Base-by-base conservation (phyloP, 2,329 filamentous ascomycete genomes). In the Penicillium concentricum region DNA sequence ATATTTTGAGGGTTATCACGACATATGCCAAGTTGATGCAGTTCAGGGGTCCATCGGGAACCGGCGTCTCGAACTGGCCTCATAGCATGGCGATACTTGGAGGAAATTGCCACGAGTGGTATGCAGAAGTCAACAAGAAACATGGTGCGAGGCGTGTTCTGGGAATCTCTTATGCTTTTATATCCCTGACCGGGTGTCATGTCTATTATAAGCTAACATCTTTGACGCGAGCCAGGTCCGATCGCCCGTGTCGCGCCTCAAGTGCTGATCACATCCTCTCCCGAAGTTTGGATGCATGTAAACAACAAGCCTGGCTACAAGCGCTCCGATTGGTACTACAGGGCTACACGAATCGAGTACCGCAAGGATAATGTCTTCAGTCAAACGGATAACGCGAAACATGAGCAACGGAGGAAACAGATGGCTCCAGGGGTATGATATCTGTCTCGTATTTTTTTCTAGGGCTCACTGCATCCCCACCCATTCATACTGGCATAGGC, bases 301-400 rank as follows among this genome's bases (percentile, higher is more conserved):
- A 63, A 63, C 47, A 60, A 61, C 38, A 63, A 61, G 41, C 57
- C 61, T 43, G 61, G 54, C 34, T 63, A 61, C 16, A 61, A 63
- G 46, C 57, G 61, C 26, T 61, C 59, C 1, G 52, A 61, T 44
- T 63, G 61, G 61, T 63, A 61, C 32, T 63, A 61, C 37, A 37
- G 8, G 16, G 61, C 59, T 9, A 18, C 32, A 20, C 57, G 61
- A n/a, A 57, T 63, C 16, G 61, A 63, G 52, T 53, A 63, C 18
- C 54, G 54, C 20, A 56, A 37, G 24, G 61, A 63, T 37, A 63
- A 63, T 34, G 54, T 63, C 41, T 61, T 63, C 52, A 61, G 54
- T 32, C 57, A 63, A 47, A 63, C 61, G 15, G 57, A 63, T 45
- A 58, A 60, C 5, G 39, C 30, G 15, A 61, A 61, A 46, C 61